Conservation (phyloP, 345 rosid genomes). For the Hirschfeldia incana region DNA sequence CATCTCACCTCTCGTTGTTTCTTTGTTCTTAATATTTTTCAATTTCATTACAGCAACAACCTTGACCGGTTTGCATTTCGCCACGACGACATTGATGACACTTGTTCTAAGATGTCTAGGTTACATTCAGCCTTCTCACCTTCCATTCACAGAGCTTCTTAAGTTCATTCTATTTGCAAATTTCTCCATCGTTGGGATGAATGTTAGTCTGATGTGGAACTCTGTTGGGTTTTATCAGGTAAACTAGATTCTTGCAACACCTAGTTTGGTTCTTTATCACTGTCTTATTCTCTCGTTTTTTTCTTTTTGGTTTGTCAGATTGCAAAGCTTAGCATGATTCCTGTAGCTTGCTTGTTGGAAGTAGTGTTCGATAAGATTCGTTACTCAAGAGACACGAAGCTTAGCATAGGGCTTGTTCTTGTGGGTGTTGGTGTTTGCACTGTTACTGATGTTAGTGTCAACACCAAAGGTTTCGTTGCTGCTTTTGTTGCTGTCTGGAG, state of each 20-base stretch:
- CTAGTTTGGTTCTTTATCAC: background rate
- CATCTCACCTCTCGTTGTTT: background rate
- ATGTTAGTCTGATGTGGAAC: constrained; percentile 95
- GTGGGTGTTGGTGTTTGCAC: constrained; percentile 93
- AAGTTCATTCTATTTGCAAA: constrained; percentile 76
- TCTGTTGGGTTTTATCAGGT: constrained; percentile 98
- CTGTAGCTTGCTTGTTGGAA: constrained; percentile 88
- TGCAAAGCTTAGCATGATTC: constrained; percentile 93
- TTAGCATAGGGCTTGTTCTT: constrained; percentile 76
- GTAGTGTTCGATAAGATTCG: constrained; percentile 76
- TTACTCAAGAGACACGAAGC: constrained; percentile 81
- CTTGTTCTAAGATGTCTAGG: constrained; percentile 72
- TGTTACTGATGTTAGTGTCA: constrained; percentile 89
- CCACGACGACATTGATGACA: constrained; percentile 43
- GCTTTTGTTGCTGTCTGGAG: constrained; percentile 90
- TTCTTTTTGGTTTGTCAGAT: constrained; percentile 48
- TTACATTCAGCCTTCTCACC: constrained; percentile 82
- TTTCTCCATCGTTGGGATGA: constrained; percentile 93
- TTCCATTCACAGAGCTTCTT: constrained; percentile 69
- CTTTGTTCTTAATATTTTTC: background rate
- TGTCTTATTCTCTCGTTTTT: background rate
- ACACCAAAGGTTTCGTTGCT: constrained; percentile 71
- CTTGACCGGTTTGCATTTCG: background rate
- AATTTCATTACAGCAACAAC: constrained; percentile 3
- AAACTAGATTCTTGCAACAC: background rate